Conservation (phyloP, 495 filamentous ascomycete species). For the Penicillium diatomitis region DNA sequence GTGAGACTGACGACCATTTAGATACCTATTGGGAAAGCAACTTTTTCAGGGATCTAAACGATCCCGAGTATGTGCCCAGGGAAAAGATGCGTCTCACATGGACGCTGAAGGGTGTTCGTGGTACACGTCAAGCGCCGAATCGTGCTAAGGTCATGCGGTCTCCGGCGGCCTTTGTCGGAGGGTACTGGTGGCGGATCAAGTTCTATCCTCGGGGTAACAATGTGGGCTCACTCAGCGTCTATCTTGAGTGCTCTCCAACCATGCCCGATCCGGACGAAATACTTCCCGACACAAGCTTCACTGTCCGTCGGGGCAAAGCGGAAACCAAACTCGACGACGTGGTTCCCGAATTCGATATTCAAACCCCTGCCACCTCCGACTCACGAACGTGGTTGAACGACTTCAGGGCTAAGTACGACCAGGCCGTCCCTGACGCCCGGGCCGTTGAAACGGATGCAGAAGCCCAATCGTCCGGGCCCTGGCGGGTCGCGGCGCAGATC, state of each 20-base stretch:
- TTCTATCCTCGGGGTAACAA: conserved; percentile 60
- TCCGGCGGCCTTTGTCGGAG: conserved; percentile 47
- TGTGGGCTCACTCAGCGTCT: conserved; percentile 51
- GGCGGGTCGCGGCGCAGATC: conserved; percentile 53
- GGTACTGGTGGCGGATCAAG: conserved; percentile 61
- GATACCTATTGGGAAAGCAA: conserved; percentile 52
- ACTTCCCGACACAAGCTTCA: conserved; percentile 31
- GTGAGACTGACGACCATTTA: conserved; percentile 12
- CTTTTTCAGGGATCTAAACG: conserved; percentile 48
- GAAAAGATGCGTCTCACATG: conserved; percentile 51
- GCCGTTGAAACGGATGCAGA: background rate
- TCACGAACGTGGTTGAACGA: conserved; percentile 23
- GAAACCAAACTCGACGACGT: conserved; percentile 19
- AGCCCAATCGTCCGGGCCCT: conserved; percentile 13
- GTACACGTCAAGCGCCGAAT: conserved; percentile 53
- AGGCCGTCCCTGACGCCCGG: conserved; percentile 5
- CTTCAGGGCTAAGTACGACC: conserved; percentile 21
- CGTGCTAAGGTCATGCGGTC: conserved; percentile 51
- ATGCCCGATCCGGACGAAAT: conserved; percentile 31
- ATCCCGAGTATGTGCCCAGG: conserved; percentile 46
- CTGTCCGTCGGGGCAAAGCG: conserved; percentile 26
- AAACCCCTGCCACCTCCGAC: conserved; percentile 20
- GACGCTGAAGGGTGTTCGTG: conserved; percentile 50
- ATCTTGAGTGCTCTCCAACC: conserved; percentile 51
- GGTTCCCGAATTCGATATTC: conserved; percentile 22